Conservation (phyloP, 2,329 filamentous ascomycete species). For the Paraphoma sp. region DNA sequence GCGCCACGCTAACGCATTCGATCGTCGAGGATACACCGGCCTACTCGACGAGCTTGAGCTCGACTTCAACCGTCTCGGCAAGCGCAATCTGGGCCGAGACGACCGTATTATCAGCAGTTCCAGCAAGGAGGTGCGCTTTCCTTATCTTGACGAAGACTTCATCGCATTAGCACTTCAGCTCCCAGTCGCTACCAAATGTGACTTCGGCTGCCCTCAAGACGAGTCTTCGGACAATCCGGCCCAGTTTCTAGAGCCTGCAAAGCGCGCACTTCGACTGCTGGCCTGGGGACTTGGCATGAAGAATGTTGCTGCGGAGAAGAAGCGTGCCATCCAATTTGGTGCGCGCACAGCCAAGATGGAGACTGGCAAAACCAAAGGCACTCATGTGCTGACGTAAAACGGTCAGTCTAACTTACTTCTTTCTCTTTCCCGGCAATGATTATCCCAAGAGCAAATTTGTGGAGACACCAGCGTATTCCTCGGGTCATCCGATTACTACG, state of each 20-base stretch:
- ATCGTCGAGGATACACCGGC: conserved; percentile 70
- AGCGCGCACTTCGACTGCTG: conserved; percentile 79
- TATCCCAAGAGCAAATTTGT: conserved; percentile 32
- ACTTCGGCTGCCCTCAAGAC: conserved; percentile 65
- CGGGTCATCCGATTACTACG: conserved; percentile 8
- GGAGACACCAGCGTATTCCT: conserved; percentile 33
- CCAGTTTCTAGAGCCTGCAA: conserved; percentile 72
- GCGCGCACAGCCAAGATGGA: conserved; percentile 53
- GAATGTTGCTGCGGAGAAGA: conserved; percentile 82
- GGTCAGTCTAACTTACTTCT: conserved; percentile 23
- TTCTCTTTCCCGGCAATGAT: conserved; percentile 33
- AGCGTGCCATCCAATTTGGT: conserved; percentile 74
- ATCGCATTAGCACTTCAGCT: conserved; percentile 78
- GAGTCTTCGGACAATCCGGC: conserved; percentile 27
- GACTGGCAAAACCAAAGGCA: conserved; percentile 56
- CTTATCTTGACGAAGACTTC: conserved; percentile 86
- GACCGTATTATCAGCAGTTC: conserved; percentile 91
- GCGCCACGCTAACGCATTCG: conserved; percentile 80
- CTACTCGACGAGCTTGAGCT: conserved; percentile 83
- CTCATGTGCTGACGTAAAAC: conserved; percentile 48
- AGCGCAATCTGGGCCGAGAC: conserved; percentile 93
- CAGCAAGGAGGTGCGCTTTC: conserved; percentile 87
- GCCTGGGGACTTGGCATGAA: conserved; percentile 76
- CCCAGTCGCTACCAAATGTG: conserved; percentile 86
- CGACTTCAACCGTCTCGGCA: conserved; percentile 84